Base-by-base conservation (phyloP, 78 protist genomes). In the Dictyostelium citrinum region DNA sequence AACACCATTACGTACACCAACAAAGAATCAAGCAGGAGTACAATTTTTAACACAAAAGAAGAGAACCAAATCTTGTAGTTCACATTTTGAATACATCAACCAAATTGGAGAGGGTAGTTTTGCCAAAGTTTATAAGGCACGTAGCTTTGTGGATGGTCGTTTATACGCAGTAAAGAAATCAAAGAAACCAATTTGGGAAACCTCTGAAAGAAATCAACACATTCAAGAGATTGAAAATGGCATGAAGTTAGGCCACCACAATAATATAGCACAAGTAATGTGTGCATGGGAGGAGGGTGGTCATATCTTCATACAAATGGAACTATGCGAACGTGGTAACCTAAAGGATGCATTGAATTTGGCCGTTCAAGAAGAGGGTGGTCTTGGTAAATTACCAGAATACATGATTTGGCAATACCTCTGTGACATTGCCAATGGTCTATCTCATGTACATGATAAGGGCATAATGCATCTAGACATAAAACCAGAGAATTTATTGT, bases 381-480 rank as follows among this genome's bases (percentile, higher is more conserved):
- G 37, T 20, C 78, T 33, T 1, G 58, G 58, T 1, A 35, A n/a
- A 6, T 20, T 86, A 24, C 80, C 83, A 3, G 95, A 90, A 27
- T 20, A 68, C 4, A 17, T 68, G 77, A 82, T 90, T 22, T 82
- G 95, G 90, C 31, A 39, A 22, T 81, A 74, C 22, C 27, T 81
- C 0, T 82, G 37, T 22, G 95, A 78, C 33, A 43, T 83, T 1
- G 33, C 83, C 2, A 82, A 55, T 37, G 98, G 97, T 9, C 55
- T 97, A 43, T 67, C 81, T 24, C 95, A 97, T 60, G 67, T 94
- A 4, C 98, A 97, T 64, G 12, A 61, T 2, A 58, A 49, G 3
- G 98, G 97, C 12, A 80, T 97, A 22, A 51, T 96, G 43, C 98
- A 97, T 90, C 71, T 74, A n/a, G 97, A 96, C 43, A 95, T 97